Conservation (phyloP, 73 alveolate species). For the Tetrahymena thermophila region DNA sequence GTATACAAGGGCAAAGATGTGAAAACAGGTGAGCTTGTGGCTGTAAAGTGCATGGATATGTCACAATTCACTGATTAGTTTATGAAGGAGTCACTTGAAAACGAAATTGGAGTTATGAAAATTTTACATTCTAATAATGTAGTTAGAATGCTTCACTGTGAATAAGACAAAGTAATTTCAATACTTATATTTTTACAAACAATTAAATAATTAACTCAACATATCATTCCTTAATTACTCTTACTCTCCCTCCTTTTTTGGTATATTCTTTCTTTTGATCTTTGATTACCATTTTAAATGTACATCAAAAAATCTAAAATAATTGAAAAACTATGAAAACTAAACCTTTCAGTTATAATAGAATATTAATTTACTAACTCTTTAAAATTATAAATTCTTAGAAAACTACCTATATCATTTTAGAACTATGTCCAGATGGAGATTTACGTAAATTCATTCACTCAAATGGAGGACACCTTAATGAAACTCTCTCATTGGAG, state of each 20-base stretch:
- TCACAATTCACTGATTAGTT: constrained; percentile 18
- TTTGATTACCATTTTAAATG: neutral
- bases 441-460: constrained; percentile 16
- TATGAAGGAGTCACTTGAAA: constrained; percentile 36
- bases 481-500: constrained; percentile 2
- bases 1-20: constrained; percentile 31
- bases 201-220: too few species aligned
- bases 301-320: neutral
- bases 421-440: constrained; percentile 34
- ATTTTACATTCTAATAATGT: constrained; percentile 20
- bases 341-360: neutral
- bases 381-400: neutral
- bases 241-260: neutral
- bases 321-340: neutral
- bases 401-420: neutral
- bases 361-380: neutral
- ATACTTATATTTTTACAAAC: too few species aligned
- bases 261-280: neutral
- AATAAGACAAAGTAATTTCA: neutral
- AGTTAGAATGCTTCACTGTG: constrained; percentile 20
- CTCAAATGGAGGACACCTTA: constrained; percentile 9
- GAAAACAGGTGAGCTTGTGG: constrained; percentile 34
- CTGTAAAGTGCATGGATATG: constrained; percentile 45
- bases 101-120: constrained; percentile 35
- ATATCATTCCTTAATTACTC: neutral